Evolutionary conservation across 352 stramenopile species (phyloP).

Genomic region (Saprolegnia diclina): DNA sequence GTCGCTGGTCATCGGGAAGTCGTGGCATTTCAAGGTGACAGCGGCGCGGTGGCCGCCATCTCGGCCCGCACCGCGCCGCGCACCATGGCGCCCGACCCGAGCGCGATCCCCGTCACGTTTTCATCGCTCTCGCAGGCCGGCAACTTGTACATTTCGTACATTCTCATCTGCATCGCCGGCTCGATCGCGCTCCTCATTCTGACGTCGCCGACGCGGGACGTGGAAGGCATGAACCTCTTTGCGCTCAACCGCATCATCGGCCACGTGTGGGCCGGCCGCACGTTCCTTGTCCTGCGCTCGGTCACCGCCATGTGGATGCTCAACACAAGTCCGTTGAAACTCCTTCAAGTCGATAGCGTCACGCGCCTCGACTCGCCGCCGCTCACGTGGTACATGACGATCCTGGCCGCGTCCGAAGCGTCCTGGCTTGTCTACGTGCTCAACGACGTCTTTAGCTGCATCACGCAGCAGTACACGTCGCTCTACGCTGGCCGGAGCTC

Average conservation of each 20-base stretch:
- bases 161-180: not conserved
- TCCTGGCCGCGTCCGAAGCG: slow-evolving; percentile 4
- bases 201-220: not conserved
- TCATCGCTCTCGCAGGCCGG: not conserved
- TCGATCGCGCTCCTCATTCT: not conserved
- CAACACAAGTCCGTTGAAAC: not conserved
- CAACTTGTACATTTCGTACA: not conserved
- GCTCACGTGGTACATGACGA: slow-evolving; percentile 19
- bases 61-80: not conserved
- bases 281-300: slow-evolving; percentile 14
- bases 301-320: slow-evolving; percentile 16
- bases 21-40: slow-evolving; percentile 24
- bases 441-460: slow-evolving; percentile 22
- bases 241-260: slow-evolving; percentile 19
- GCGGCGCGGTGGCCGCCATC: not conserved
- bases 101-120: slow-evolving; percentile 4
- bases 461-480: slow-evolving; percentile 10
- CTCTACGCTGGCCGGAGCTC: slow-evolving; percentile 15
- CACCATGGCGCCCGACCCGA: not conserved
- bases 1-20: slow-evolving; percentile 20
- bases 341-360: not conserved
- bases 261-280: slow-evolving; percentile 16
- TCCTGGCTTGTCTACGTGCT: slow-evolving; percentile 22
- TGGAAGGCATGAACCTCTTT: slow-evolving; percentile 20
- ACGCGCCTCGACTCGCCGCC: not conserved